phyloP scores from a whole-genome alignment of 2,329 filamentous ascomycete species.

The Pseudogymnoascus sp. region DNA sequence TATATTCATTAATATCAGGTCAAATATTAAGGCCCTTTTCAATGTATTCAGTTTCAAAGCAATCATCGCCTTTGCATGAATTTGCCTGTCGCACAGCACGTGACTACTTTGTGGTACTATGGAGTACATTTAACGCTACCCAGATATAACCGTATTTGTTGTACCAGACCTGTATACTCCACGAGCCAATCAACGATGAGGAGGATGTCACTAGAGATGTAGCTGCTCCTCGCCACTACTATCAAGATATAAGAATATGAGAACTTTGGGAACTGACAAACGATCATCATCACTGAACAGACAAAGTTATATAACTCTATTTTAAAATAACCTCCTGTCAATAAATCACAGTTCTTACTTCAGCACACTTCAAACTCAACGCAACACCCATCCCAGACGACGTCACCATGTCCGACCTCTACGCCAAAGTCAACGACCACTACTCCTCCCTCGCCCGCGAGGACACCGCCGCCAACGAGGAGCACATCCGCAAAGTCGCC shows the following conservation, averaged over 20 bases:
- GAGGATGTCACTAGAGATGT: not conserved
- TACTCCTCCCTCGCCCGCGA: conserved; percentile 12
- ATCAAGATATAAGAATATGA: not conserved
- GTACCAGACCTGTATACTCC: not conserved
- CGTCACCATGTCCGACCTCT: not conserved
- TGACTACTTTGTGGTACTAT: not conserved
- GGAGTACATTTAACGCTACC: not conserved
- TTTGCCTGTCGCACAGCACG: not conserved
- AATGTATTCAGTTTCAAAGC: not conserved
- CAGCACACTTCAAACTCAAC: not conserved
- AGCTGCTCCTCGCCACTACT: not conserved
- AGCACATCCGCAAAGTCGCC: conserved; percentile 10
- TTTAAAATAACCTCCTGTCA: not conserved
- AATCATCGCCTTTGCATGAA: not conserved
- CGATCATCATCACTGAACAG: not conserved
- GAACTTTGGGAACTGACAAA: not conserved
- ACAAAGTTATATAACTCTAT: not conserved
- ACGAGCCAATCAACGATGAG: not conserved
- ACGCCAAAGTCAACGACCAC: conserved; percentile 12
- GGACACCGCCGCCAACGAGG: not conserved
- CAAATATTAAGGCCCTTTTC: not conserved
- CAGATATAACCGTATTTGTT: not conserved
- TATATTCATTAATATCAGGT: not conserved
- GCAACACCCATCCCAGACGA: not conserved
- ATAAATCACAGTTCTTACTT: not conserved